phyloP scores from a whole-genome alignment of 179 eudicot genomes.

The Kewa caespitosa region DNA sequence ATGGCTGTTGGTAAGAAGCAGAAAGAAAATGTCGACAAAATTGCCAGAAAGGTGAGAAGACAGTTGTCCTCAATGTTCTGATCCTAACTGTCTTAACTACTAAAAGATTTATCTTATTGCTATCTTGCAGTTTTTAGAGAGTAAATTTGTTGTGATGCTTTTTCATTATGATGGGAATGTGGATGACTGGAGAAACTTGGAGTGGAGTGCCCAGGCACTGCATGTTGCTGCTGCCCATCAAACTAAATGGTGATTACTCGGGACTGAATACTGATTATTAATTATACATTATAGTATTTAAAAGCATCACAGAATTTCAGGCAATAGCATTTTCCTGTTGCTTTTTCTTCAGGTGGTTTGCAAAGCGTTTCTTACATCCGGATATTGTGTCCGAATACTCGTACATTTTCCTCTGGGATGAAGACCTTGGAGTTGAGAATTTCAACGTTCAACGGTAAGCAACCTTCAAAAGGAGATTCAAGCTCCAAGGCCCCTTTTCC shows the following conservation, averaged over 20 bases:
- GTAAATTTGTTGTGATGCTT: constrained; percentile 57
- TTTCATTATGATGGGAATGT: constrained; percentile 70
- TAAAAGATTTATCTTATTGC: not conserved
- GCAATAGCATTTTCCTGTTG: not conserved
- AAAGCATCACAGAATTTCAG: not conserved
- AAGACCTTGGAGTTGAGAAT: constrained; percentile 68
- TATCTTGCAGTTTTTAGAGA: constrained; percentile 44
- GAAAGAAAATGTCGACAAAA: constrained; percentile 52
- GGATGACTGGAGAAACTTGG: constrained; percentile 60
- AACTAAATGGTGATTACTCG: constrained; percentile 55
- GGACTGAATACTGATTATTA: not conserved
- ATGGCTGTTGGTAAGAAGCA: constrained; percentile 71
- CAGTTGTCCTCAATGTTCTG: not conserved
- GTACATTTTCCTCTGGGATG: constrained; percentile 80
- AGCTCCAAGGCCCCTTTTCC: not conserved
- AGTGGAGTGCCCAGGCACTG: constrained; percentile 53
- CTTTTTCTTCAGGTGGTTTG: constrained; percentile 64
- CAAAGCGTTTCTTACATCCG: constrained; percentile 77
- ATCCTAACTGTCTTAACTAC: not conserved
- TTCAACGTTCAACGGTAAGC: constrained; percentile 54
- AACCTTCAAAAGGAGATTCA: not conserved
- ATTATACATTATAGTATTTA: not conserved
- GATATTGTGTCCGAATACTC: constrained; percentile 60
- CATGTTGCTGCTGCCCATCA: constrained; percentile 64
- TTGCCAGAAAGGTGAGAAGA: constrained; percentile 50